These are phyloP conservation scores for Nitzschia putrida DNA, from an alignment of 108 stramenopile species.

Conservation along the genomic window DNA sequence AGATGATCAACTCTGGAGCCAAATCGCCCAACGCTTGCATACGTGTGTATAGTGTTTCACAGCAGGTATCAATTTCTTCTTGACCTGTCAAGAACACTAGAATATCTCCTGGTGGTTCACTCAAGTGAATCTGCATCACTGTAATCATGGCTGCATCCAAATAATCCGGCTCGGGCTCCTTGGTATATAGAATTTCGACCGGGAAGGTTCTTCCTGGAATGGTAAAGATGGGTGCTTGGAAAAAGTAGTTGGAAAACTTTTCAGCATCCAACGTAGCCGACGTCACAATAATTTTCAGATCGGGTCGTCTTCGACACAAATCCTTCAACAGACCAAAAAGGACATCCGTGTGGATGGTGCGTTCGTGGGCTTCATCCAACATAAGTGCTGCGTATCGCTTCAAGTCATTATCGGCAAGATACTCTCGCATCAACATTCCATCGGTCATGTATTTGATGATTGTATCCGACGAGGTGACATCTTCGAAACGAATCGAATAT, in stretches of 20 bases:
- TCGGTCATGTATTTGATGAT: slow-evolving; percentile 99
- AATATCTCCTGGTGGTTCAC: slow-evolving; percentile 96
- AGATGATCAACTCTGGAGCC: slow-evolving; percentile 95
- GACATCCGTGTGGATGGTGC: slow-evolving; percentile 98
- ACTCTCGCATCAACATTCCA: slow-evolving; percentile 98
- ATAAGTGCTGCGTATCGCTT: slow-evolving; percentile 86
- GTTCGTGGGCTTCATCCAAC: slow-evolving; percentile 98
- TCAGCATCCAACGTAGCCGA: slow-evolving; percentile 97
- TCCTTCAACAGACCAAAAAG: slow-evolving; percentile 97
- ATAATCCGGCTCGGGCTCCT: slow-evolving; percentile 97
- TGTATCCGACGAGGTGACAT: slow-evolving; percentile 90
- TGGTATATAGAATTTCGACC: slow-evolving; percentile 96
- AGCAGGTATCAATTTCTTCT: slow-evolving; percentile 98
- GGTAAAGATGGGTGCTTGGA: slow-evolving; percentile 94
- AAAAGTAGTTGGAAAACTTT: slow-evolving; percentile 96
- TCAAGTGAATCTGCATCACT: slow-evolving; percentile 98
- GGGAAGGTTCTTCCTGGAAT: slow-evolving; percentile 97
- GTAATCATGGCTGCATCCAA: slow-evolving; percentile 95
- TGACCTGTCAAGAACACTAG: slow-evolving; percentile 97
- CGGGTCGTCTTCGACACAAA: slow-evolving; percentile 83
- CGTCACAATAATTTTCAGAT: slow-evolving; percentile 94
- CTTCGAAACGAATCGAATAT: slow-evolving; percentile 98
- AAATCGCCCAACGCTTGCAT: slow-evolving; percentile 96
- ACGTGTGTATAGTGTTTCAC: slow-evolving; percentile 93
- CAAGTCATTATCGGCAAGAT: slow-evolving; percentile 90